Evolutionary conservation across 73 alveolate genomes (phyloP), one percentile per base, ranked within the genome.

Genomic region (Tetrahymena elliotti): DNA sequence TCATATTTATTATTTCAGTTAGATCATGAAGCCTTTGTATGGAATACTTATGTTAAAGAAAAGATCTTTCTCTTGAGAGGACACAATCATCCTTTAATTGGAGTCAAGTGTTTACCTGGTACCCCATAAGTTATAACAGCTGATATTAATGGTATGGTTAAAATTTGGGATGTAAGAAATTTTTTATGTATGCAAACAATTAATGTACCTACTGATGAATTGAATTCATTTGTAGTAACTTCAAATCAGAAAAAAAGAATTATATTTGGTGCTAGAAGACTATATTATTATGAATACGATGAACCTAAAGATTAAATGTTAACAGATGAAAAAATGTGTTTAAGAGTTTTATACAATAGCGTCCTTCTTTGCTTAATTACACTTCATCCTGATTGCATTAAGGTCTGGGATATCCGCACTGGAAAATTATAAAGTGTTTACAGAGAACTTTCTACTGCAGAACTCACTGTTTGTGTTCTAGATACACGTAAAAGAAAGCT

Each of bases 161-260:
- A 99, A 95, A 98, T 99, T 0, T 99, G 99, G 99, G 99, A 99
- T 98, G 97, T 98, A 18, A 94, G 99, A 84, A 99, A 99, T 47
- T 97, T 98, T 95, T 96, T 99, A 20, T 96, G 98, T 27, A 98
- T 98, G 53, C 97, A 99, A 96, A 98, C 99, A 41, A 98, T 99
- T 95, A 98, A 98, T 96, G 98, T 99, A 27, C 99, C 99, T 7
- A 94, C 98, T 88, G 98, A 98, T 97, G 99, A 98, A 97, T 97
- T 99, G 13, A 98, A 97, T 93, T 96, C 99, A 24, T 99, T 98
- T 95, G 98, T 99, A 52, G 98, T 99, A 27, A 98, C 99, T 18
- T 97, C 88, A 27, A 68, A 96, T 84, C 98, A 98, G 40, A 99
- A 99, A 83, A 99, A 99, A 93, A 96, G 98, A 94, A 98, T 99